phyloP scores from a whole-genome alignment of 306 rosid species.

The cucumber (Cucumis sativus) region Cucumber_9930_V3 NC_026655.2:11445001-11445500 shows the following conservation, averaged over 20 bases:
- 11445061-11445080: too few relatives aligned
- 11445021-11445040: too few relatives aligned
- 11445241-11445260: slow-evolving; percentile 94
- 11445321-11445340: slow-evolving; percentile 87
- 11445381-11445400: not conserved
- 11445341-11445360: slow-evolving; percentile 29
- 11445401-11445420: not conserved
- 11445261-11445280: slow-evolving; percentile 70
- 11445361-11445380: not conserved
- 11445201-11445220: not conserved
- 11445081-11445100: too few relatives aligned
- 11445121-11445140: too few relatives aligned
- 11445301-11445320: slow-evolving; percentile 78
- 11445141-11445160: not conserved
- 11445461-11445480: too few relatives aligned
- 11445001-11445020: too few relatives aligned
- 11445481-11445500: too few relatives aligned
- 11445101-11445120: too few relatives aligned
- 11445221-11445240: not conserved
- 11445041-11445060: too few relatives aligned
- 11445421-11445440: too few relatives aligned
- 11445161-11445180: not conserved
- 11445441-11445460: too few relatives aligned
- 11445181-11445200: not conserved
- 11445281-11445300: slow-evolving; percentile 80